Evolutionary conservation across 768 basidiomycete genomes (phyloP), one percentile per base, ranked within the genome.

Genomic region (Lactarius evosmus): DNA sequence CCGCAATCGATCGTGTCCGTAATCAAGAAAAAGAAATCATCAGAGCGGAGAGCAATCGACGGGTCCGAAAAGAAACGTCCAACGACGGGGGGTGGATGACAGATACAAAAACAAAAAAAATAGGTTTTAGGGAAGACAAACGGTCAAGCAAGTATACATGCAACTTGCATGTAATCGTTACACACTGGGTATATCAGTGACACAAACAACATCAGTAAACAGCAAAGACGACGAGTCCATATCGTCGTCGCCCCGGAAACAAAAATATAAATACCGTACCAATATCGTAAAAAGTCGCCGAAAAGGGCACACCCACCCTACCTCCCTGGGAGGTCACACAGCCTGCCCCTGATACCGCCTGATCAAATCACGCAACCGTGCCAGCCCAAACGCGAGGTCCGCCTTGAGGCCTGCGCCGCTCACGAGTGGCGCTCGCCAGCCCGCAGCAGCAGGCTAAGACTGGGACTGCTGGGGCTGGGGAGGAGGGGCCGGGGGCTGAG

Each of bases 341-440:
- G 65, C 56, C 61, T 70, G 73, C 53, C 78, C 77, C 74, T 93
- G 90, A 72, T 91, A 93, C 70, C 90, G 88, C 82, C 85, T 87
- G 72, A 92, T 92, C 66, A 92, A 76, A 74, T 91, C 89, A 61
- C 88, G 78, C 68, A 92, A 74, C 64, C 86, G 78, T 14, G 89
- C 89, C 74, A 91, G 86, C 16, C 90, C 90, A 75, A 91, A 91
- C 11, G 83, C 87, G 62, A 88, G 73, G 41, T 88, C 86, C 2
- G 76, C 76, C 65, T 67, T 67, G 7, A 66, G 54, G 3, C 62
- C 61, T 9, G 33, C 60, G 4, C 54, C 56, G 5, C 61, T 53
- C 30, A 57, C 63, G 5, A 61, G 53, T n/a, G 59, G 41, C 4
- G 56, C 33, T 17, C 61, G 56, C 17, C 59, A 50, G n/a, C 55